Conservation (phyloP, 805 yeast genomes). For the Candida sphagnicola region DNA sequence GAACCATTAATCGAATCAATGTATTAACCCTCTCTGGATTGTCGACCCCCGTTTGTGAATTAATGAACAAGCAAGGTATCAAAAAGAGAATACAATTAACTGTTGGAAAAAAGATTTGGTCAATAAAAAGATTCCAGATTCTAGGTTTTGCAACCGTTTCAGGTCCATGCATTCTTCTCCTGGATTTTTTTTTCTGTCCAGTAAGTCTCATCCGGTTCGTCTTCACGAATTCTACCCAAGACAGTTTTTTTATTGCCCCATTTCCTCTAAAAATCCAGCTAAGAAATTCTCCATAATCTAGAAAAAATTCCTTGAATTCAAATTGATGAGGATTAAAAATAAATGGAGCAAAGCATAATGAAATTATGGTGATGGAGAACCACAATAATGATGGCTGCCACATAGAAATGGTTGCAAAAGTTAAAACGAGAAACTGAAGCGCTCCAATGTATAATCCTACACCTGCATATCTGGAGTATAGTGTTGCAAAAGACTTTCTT, state of each 20-base stretch:
- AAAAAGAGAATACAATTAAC: conserved; percentile 24
- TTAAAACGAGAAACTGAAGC: conserved; percentile 59
- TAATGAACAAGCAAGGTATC: conserved; percentile 73
- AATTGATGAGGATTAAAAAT: conserved; percentile 54
- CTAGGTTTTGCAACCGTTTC: conserved; percentile 8
- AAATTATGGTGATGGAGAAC: conserved; percentile 49
- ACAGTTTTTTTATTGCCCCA: conserved; percentile 56
- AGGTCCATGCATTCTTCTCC: neutral
- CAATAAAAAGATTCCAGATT: conserved; percentile 11
- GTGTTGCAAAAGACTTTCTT: conserved; percentile 63
- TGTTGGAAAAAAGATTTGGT: conserved; percentile 15
- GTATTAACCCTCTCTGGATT: conserved; percentile 40
- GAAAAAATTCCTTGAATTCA: conserved; percentile 41
- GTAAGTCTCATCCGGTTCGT: conserved; percentile 17
- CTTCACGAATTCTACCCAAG: conserved; percentile 72
- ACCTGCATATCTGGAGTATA: conserved; percentile 74
- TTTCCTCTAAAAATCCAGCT: conserved; percentile 86
- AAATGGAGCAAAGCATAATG: conserved; percentile 47
- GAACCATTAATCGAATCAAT: conserved; percentile 54
- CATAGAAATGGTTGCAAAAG: conserved; percentile 75
- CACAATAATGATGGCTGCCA: conserved; percentile 72
- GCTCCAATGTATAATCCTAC: conserved; percentile 78
- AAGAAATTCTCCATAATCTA: conserved; percentile 46
- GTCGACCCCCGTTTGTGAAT: conserved; percentile 80
- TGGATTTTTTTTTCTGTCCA: conserved; percentile 12